phyloP scores from a whole-genome alignment of 2,329 filamentous ascomycete genomes.

The Alternaria burnsii region DNA sequence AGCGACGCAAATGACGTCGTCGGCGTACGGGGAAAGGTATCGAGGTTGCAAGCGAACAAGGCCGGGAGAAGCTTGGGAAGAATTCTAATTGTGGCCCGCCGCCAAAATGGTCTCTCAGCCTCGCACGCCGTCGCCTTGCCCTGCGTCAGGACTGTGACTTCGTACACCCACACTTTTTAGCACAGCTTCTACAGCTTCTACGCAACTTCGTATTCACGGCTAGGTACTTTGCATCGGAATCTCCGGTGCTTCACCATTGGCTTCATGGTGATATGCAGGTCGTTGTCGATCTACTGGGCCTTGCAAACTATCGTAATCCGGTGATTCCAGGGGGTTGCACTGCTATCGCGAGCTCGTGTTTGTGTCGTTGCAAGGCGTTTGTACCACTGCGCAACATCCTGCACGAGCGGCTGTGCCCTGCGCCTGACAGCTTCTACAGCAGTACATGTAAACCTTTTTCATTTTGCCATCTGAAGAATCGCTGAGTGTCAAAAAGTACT shows the following conservation, averaged over 20 bases:
- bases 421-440: background rate
- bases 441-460: background rate
- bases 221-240: background rate
- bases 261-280: background rate
- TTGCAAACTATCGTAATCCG: background rate
- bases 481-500: background rate
- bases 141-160: background rate
- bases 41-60: background rate
- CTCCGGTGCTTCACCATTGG: background rate
- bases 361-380: background rate
- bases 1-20: constrained; percentile 23
- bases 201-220: background rate
- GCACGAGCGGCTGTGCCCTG: background rate
- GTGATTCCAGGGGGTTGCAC: background rate
- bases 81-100: background rate
- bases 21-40: background rate
- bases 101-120: background rate
- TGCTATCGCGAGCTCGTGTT: background rate
- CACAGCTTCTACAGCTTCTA: background rate
- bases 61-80: background rate
- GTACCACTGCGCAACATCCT: background rate
- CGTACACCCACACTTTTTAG: background rate
- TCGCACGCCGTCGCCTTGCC: background rate
- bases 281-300: constrained; percentile 4
- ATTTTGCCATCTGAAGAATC: background rate